phyloP scores from a whole-genome alignment of 2,329 filamentous ascomycete genomes.

The Alternaria sp. region DNA sequence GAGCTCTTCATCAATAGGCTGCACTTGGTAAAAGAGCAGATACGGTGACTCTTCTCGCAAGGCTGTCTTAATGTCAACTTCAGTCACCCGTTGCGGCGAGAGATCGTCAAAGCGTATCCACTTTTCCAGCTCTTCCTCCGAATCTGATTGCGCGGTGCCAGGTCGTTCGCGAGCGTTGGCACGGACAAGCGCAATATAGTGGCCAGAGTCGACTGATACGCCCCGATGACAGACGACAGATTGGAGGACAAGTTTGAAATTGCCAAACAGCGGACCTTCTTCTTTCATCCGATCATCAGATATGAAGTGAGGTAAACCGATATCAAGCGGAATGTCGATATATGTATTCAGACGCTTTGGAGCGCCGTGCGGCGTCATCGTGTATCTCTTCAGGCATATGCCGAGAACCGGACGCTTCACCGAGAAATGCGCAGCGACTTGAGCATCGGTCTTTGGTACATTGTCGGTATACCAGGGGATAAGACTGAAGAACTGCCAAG shows the following conservation, averaged over 20 bases:
- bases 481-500: slow-evolving; percentile 95
- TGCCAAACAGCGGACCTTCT: slow-evolving; percentile 74
- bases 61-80: slow-evolving; percentile 78
- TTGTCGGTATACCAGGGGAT: slow-evolving; percentile 89
- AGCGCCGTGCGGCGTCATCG: slow-evolving; percentile 71
- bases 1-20: slow-evolving; percentile 79
- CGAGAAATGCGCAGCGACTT: slow-evolving; percentile 88
- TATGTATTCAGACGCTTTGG: slow-evolving; percentile 78
- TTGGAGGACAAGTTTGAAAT: slow-evolving; percentile 91
- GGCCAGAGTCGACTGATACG: slow-evolving; percentile 82
- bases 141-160: slow-evolving; percentile 57
- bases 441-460: slow-evolving; percentile 69
- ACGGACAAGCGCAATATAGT: slow-evolving; percentile 87
- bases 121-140: slow-evolving; percentile 49
- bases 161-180: slow-evolving; percentile 58
- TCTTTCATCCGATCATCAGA: slow-evolving; percentile 74
- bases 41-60: slow-evolving; percentile 91
- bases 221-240: slow-evolving; percentile 93
- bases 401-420: slow-evolving; percentile 83
- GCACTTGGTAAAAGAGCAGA: slow-evolving; percentile 91
- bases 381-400: slow-evolving; percentile 91
- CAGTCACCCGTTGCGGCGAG: slow-evolving; percentile 70
- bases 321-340: slow-evolving; percentile 89
- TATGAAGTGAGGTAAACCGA: slow-evolving; percentile 86
- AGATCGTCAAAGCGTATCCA: slow-evolving; percentile 97